Evolutionary conservation across 1,284 basidiomycete species (phyloP).

Genomic region (Ustilago curta): DNA sequence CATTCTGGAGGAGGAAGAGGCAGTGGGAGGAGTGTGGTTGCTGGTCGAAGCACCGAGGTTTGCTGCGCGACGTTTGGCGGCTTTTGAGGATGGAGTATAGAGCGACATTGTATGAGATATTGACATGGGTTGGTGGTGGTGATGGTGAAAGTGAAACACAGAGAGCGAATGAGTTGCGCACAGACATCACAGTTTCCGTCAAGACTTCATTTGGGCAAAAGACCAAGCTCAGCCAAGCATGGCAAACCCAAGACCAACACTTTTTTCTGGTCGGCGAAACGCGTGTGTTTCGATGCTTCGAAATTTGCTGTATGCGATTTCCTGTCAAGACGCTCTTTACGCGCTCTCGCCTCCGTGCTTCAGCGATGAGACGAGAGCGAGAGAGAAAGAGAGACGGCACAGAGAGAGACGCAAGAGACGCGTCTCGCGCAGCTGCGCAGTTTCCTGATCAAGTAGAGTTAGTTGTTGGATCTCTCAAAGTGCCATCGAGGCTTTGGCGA

Average conservation of each 20-base stretch:
- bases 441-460: too few species aligned
- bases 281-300: conserved; percentile 1
- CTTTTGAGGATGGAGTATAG: conserved; percentile 54
- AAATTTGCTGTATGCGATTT: background rate
- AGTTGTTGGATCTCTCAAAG: conserved; percentile 5
- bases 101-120: conserved; percentile 44
- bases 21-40: conserved; percentile 35
- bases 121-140: background rate
- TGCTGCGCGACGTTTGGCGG: conserved; percentile 38
- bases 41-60: conserved; percentile 33
- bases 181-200: conserved; percentile 8
- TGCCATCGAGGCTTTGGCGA: background rate
- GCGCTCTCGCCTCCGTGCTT: background rate
- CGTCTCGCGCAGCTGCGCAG: conserved; percentile 3
- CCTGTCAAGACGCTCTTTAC: conserved; percentile 7
- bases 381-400: too few species aligned
- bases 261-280: conserved; percentile 2
- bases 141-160: conserved; percentile 6
- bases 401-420: background rate
- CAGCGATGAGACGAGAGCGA: too few species aligned
- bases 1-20: conserved; percentile 30
- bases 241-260: conserved; percentile 25
- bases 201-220: conserved; percentile 14
- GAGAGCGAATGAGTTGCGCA: conserved; percentile 7
- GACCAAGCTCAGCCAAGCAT: background rate